These are phyloP conservation scores for Arthromyces matolae DNA, from an alignment of 768 basidiomycete species.

Conservation along the genomic window DNA sequence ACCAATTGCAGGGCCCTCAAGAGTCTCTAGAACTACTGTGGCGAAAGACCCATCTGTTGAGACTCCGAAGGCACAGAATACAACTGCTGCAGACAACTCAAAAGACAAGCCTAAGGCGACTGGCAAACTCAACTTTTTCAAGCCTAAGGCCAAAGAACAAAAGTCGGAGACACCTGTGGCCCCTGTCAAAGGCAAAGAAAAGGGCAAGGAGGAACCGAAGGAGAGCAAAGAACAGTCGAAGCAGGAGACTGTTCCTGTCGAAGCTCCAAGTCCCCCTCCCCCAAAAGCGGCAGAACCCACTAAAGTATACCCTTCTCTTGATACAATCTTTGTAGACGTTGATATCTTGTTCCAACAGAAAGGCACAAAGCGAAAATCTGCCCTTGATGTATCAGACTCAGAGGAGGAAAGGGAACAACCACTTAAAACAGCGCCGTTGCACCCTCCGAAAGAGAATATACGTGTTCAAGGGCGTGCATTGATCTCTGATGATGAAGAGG, in stretches of 20 bases:
- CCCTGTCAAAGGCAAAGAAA: conserved; percentile 5
- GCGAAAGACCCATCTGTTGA: conserved; percentile 14
- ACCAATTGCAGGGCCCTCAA: conserved; percentile 44
- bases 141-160: conserved; percentile 19
- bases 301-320: conserved; percentile 12
- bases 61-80: conserved; percentile 11
- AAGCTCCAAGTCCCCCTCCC: conserved; percentile 10
- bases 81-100: conserved; percentile 9
- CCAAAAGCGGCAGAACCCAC: conserved; percentile 17
- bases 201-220: conserved; percentile 5
- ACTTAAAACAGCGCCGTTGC: conserved; percentile 5
- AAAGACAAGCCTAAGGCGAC: conserved; percentile 16
- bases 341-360: conserved; percentile 24
- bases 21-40: conserved; percentile 12
- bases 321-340: neutral
- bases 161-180: conserved; percentile 2
- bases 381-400: conserved; percentile 24
- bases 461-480: conserved; percentile 47
- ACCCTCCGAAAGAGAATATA: conserved; percentile 17
- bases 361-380: conserved; percentile 45
- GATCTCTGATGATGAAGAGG: conserved; percentile 63
- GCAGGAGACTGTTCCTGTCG: conserved; percentile 11
- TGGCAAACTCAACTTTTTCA: conserved; percentile 20
- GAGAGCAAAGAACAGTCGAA: conserved; percentile 17
- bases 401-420: conserved; percentile 19